Evolutionary conservation across 352 stramenopile genomes (phyloP), one percentile per base, ranked within the genome.

Genomic region (Globisporangium lucens): DNA sequence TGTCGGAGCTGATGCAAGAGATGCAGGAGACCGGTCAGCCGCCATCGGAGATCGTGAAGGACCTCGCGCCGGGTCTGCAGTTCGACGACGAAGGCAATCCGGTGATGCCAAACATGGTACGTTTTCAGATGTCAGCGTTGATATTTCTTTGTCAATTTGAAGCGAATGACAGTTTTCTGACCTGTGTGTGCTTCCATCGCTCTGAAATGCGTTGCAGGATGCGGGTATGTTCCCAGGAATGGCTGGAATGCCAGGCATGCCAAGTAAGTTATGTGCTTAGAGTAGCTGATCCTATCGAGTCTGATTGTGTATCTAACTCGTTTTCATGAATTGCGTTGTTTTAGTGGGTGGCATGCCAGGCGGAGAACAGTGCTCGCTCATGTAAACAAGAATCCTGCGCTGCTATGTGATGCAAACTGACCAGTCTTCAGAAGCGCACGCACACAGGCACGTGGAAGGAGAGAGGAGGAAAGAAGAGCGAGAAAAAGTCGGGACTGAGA

Each of bases 1-100:
- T 99, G 38, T 98, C 98, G 73, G 91, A 99, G 72, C 86, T 99
- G 33, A 99, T 99, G 95, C 94, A 99, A 63, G 92, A 99, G 64
- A 93, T 96, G 85, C 84, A 94, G 65, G 86, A 94, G 67, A 98
- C 89, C 51, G 95, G 97, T 12, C 95, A 98, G 70, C 97, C 97
- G 9, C 98, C 98, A 27, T 88, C 84, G 12, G 98, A 99, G 72
- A 99, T 99, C 66, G 95, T 99, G 53, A 98, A 98, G 71, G 94
- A 99, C n/a, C 90, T 99, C 68, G 97, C 98, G 15, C 98, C 98
- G 46, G 97, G 80, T 71, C 58, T 71, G 7, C 58, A 71, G 35
- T 71, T 71, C 35, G 66, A 66, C 53, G 83, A 94, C 13, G 94
- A 99, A 72, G 98, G 98, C 61, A 97, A 99, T 79, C 98, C 98